phyloP scores from a whole-genome alignment of 2,329 filamentous ascomycete species.

The Pseudocercospora macadamiae region DNA sequence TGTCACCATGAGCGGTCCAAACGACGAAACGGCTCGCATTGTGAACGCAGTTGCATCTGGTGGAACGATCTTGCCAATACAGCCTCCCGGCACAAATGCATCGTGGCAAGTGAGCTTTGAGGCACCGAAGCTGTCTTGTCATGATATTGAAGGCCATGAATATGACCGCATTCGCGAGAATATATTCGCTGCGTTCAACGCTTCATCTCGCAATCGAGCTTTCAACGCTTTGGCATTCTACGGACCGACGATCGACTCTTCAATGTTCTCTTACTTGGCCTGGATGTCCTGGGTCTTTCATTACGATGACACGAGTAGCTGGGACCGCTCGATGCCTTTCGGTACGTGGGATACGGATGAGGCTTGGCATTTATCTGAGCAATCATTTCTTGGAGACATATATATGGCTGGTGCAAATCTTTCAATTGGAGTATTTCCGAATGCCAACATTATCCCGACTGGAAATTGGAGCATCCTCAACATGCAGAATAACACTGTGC shows the following conservation, averaged over 20 bases:
- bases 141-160: background rate
- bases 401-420: background rate
- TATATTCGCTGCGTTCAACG: background rate
- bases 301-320: background rate
- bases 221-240: background rate
- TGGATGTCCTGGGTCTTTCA: too few species aligned
- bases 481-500: background rate
- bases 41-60: conserved; percentile 9
- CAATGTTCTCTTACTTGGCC: conserved; percentile 20
- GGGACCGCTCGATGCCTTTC: background rate
- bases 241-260: background rate
- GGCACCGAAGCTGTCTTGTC: conserved; percentile 12
- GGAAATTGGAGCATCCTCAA: background rate
- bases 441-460: background rate
- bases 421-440: background rate
- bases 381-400: background rate
- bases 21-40: conserved; percentile 7
- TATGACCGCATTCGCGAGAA: conserved; percentile 8
- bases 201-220: background rate
- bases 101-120: conserved; percentile 12
- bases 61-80: conserved; percentile 15
- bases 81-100: conserved; percentile 12
- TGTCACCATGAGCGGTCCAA: background rate
- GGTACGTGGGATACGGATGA: background rate
- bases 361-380: background rate